Base-by-base conservation (phyloP, 495 filamentous ascomycete genomes). In the Talaromyces liani region DNA sequence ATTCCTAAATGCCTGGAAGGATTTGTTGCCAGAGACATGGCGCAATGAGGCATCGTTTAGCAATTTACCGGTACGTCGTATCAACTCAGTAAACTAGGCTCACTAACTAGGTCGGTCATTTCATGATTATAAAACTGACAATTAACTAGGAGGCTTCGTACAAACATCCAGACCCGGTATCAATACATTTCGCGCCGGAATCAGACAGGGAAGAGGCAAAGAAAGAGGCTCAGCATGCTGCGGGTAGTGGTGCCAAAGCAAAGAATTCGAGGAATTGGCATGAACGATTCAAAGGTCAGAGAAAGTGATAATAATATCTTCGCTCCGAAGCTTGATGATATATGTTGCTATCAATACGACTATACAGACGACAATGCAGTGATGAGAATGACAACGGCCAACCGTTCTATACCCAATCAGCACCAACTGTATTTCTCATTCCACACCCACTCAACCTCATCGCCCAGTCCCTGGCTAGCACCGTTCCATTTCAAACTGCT, bases 351-450 rank as follows among this genome's bases (percentile, higher is more conserved):
- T 59, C 31, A 33, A 33, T 22, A 27, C 20, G 54, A 63, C 12
- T 57, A 22, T 49, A 55, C 3, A 25, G 3, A 16, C 12, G 22
- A 33, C 41, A 63, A n/a, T 22, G 49, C 27, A 49, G 3, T 27
- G 27, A 27, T 27, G 27, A 2, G 27, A 27, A 9, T 49, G n/a
- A 49, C 18, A 49, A 49, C 16, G 39, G n/a, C 45, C 45, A 49
- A 49, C 45, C 16, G 4, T 7, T 49, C 10, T 49, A 49, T 49
- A 49, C 6, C 18, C 18, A 49, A 55, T 85, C 73, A 97, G 72
- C 91, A 96, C 93, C 93, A 98, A 20, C 84, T 89, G 77, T 87
- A 97, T 80, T 95, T 97, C 82, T 98, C 93, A 70, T 95, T 96
- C 64, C 81, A 82, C 60, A 92, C 73, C 94, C 94, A 98, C 56